Conservation (phyloP, 2,329 filamentous ascomycete genomes). For the Colletotrichum spaethianum region DNA sequence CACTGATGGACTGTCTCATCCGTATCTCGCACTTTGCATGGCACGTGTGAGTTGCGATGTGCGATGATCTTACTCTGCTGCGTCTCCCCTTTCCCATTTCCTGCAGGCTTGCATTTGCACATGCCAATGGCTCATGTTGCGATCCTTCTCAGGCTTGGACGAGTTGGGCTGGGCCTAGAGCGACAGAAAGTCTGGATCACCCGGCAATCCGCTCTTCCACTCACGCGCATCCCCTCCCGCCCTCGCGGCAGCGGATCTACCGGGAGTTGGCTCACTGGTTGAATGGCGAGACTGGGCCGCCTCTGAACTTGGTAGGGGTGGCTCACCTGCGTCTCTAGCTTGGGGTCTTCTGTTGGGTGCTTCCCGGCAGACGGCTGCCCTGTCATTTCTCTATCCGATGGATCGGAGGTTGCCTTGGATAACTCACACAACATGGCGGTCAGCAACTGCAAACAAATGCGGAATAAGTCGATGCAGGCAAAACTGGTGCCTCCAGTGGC, state of each 20-base stretch:
- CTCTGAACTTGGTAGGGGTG: neutral
- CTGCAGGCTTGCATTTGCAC: constrained; percentile 17
- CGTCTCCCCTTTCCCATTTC: neutral
- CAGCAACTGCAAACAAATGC: neutral
- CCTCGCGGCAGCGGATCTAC: constrained; percentile 34
- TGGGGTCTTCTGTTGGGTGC: constrained; percentile 11
- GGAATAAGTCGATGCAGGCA: neutral
- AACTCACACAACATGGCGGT: constrained; percentile 6
- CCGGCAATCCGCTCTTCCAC: constrained; percentile 17
- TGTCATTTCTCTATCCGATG: constrained; percentile 9
- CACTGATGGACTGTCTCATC: neutral
- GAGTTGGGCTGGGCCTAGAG: constrained; percentile 5
- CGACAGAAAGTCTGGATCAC: constrained; percentile 21
- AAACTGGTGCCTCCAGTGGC: neutral
- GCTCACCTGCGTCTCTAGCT: constrained; percentile 23
- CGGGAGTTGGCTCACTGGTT: constrained; percentile 28
- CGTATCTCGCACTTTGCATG: neutral
- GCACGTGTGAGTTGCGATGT: neutral
- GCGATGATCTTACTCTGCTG: neutral
- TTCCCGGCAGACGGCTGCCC: neutral
- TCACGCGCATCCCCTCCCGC: neutral
- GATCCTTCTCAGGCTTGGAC: neutral
- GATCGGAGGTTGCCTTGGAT: neutral
- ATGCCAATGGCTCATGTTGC: constrained; percentile 2
- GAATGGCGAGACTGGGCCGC: neutral